phyloP scores from a whole-genome alignment of 2,329 filamentous ascomycete species.

The Ceratocystis smalleyi region DNA sequence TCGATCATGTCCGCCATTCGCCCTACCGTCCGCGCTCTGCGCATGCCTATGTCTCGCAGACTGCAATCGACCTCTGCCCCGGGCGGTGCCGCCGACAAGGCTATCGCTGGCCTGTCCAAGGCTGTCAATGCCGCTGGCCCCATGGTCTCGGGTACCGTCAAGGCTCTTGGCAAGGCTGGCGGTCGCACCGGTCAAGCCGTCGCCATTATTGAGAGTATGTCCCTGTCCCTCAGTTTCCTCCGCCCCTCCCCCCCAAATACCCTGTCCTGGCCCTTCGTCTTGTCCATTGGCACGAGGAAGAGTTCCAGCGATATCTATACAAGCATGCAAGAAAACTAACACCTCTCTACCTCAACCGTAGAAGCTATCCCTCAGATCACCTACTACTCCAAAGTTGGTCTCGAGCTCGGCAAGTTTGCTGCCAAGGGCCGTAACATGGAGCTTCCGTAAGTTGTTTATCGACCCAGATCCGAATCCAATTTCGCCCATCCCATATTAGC shows the following conservation, averaged over 20 bases:
- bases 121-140: slow-evolving; percentile 69
- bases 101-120: slow-evolving; percentile 65
- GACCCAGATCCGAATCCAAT: neutral
- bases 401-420: slow-evolving; percentile 78
- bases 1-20: slow-evolving; percentile 22
- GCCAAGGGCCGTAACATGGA: slow-evolving; percentile 80
- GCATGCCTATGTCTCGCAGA: slow-evolving; percentile 37
- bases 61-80: slow-evolving; percentile 43
- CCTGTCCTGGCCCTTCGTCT: neutral
- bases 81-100: slow-evolving; percentile 31
- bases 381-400: slow-evolving; percentile 81
- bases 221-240: neutral
- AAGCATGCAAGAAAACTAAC: slow-evolving; percentile 3
- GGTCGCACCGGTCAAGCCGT: slow-evolving; percentile 69
- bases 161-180: slow-evolving; percentile 60
- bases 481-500: neutral
- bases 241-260: neutral
- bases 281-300: neutral
- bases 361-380: slow-evolving; percentile 71
- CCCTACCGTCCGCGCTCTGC: slow-evolving; percentile 28
- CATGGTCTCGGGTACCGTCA: slow-evolving; percentile 57
- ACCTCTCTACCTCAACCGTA: slow-evolving; percentile 26
- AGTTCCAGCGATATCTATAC: neutral
- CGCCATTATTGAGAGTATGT: slow-evolving; percentile 73
- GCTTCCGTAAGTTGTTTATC: slow-evolving; percentile 61